Evolutionary conservation across 2,329 filamentous ascomycete genomes (phyloP), one percentile per base, ranked within the genome.

Genomic region (Sarocladium oryzae): DNA sequence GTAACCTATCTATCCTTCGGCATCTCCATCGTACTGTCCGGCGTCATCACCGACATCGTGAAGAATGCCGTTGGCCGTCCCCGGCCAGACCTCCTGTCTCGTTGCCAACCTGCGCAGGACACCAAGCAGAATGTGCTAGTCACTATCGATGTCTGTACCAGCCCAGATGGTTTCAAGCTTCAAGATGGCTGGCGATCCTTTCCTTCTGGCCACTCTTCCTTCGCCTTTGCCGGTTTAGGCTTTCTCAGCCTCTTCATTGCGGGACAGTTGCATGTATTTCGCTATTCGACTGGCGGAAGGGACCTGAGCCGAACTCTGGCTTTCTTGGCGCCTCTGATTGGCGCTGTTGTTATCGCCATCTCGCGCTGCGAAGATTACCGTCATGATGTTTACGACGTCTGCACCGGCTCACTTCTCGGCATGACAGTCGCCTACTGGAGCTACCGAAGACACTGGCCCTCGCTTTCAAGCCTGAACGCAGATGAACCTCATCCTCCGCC

Each of bases 61-160:
- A 99, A 99, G 69, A 96, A 95, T 63, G 79, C 86, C 9, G 87
- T 92, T 23, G 89, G 89, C 8, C 74, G 89, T 10, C 89, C 90
- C 15, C 71, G 79, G 5, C 79, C 79, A 0, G 79, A 83, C 56
- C 64, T 83, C 3, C 63, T 83, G 23, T 83, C 86, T n/a, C 84
- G 93, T 33, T 99, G 93, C 69, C 84, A 87, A 56, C 91, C 93
- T 1, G 70, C 61, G 0, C 28, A 62, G 0, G 72, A 67, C 30
- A 79, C 79, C 2, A 70, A 75, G 36, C 63, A 62, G 5, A 61
- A 78, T 56, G 65, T 68, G 3, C 73, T 86, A 2, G 82, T 87
- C 33, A 81, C 77, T 15, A 79, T 85, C 48, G 75, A 80, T 28
- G 79, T 91, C 2, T 95, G 89, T 71, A 91, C 86, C 10, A 77